A percentile compares a stretch with the other conserved stretches of the same genome.
phyloP scores from a whole-genome alignment of 148 eudicot genomes.

The Rhododendron mucronatum region DNA sequence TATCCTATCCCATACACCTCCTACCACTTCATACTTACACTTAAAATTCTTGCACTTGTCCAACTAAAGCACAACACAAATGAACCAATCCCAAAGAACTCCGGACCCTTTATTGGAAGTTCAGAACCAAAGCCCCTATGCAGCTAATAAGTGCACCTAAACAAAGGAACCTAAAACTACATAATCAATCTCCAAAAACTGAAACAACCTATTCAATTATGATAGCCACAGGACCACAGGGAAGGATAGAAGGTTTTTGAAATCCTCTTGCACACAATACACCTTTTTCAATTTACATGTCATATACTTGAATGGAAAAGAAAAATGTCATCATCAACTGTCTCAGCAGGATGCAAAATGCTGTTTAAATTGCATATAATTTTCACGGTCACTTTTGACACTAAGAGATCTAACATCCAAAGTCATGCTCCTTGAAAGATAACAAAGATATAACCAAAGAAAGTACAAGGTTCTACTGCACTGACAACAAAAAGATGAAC shows the following conservation, averaged over 20 bases:
- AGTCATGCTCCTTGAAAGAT: neutral
- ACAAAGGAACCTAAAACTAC: neutral
- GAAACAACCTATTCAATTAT: neutral
- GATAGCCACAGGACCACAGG: neutral
- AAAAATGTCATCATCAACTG: neutral
- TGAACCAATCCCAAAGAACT: neutral
- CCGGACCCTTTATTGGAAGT: neutral
- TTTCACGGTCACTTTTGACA: constrained; percentile 1
- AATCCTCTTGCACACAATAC: neutral
- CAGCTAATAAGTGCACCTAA: neutral
- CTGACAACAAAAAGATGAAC: neutral
- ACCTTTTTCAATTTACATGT: neutral
- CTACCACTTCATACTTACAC: neutral
- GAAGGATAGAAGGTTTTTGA: neutral
- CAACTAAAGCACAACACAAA: neutral
- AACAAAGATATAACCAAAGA: neutral
- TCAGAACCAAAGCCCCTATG: neutral
- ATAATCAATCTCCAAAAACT: neutral
- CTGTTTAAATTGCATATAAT: neutral
- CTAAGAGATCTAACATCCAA: neutral
- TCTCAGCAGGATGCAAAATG: neutral
- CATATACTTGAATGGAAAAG: neutral
- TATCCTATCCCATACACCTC: neutral
- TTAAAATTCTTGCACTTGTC: neutral
- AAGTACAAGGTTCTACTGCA: neutral